phyloP scores from a whole-genome alignment of 129 eudicot genomes.

The Saussurea involucrata region DNA sequence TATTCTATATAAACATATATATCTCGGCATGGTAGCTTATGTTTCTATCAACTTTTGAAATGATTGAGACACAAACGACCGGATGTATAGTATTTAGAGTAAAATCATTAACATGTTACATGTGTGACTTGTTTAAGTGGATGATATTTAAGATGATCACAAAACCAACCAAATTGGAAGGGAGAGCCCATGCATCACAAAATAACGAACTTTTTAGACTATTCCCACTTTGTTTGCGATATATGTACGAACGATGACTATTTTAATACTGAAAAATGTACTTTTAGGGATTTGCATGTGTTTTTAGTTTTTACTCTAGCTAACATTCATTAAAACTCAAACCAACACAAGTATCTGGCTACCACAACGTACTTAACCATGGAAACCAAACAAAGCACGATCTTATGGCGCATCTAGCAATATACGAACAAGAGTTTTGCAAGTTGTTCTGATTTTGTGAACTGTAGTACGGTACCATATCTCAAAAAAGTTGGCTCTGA shows the following conservation, averaged over 20 bases:
- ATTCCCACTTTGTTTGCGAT: not conserved
- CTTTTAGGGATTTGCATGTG: not conserved
- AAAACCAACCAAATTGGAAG: too few relatives aligned
- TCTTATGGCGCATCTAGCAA: not conserved
- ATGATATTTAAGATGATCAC: too few relatives aligned
- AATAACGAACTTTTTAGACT: not conserved
- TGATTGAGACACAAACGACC: not conserved
- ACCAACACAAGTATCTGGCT: not conserved
- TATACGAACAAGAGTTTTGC: not conserved
- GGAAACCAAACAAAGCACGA: not conserved
- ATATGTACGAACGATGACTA: too few relatives aligned
- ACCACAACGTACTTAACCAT: not conserved
- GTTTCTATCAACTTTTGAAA: not conserved
- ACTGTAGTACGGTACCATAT: not conserved
- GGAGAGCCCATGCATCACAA: too few relatives aligned
- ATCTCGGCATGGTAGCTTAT: not conserved
- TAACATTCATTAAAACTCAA: not conserved
- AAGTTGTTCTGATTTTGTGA: not conserved
- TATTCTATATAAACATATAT: not conserved
- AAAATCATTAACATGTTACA: too few relatives aligned
- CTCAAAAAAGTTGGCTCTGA: not conserved
- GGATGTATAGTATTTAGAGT: too few relatives aligned
- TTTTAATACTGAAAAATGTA: too few relatives aligned
- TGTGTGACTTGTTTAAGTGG: too few relatives aligned
- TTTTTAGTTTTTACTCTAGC: not conserved